A percentile compares a stretch with the other conserved stretches of the same genome.
These are phyloP conservation scores for Pilasporangium apinafurcum DNA, from an alignment of 352 stramenopile genomes.

Conservation along the genomic window DNA sequence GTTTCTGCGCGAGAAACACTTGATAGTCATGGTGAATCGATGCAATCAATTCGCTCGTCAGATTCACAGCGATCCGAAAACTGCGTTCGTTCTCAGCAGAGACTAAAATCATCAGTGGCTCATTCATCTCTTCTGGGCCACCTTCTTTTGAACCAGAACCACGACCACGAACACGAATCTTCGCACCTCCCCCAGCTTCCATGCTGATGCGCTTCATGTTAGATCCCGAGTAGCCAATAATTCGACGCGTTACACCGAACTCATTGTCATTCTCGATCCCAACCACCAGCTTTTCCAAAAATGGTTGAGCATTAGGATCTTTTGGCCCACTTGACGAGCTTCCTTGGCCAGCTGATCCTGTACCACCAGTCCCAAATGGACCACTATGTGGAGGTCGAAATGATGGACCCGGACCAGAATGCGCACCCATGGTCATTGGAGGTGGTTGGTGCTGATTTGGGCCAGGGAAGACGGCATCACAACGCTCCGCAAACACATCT, in stretches of 20 bases:
- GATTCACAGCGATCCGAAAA: slow-evolving; percentile 69
- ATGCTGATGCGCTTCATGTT: slow-evolving; percentile 87
- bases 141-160: slow-evolving; percentile 78
- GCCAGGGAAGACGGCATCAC: slow-evolving; percentile 30
- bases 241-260: slow-evolving; percentile 77
- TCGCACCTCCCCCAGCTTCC: slow-evolving; percentile 71
- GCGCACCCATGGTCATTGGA: slow-evolving; percentile 12
- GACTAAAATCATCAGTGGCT: slow-evolving; percentile 80
- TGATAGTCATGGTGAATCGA: slow-evolving; percentile 77
- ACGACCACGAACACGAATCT: slow-evolving; percentile 79
- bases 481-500: slow-evolving; percentile 70
- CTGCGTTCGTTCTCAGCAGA: slow-evolving; percentile 83
- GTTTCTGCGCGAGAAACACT: slow-evolving; percentile 42
- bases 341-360: no score
- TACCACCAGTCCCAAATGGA: not conserved
- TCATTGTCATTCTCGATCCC: slow-evolving; percentile 85
- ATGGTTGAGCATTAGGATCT: slow-evolving; percentile 16
- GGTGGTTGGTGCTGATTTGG: slow-evolving; percentile 21
- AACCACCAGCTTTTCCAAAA: slow-evolving; percentile 73
- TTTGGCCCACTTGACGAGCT: not conserved
- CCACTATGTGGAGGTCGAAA: slow-evolving; percentile 7
- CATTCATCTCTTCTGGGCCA: slow-evolving; percentile 54
- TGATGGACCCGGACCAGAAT: not conserved
- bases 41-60: slow-evolving; percentile 56
- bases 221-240: slow-evolving; percentile 71